phyloP scores from a whole-genome alignment of 495 filamentous ascomycete genomes.

The Pseudevernia furfuracea region DNA sequence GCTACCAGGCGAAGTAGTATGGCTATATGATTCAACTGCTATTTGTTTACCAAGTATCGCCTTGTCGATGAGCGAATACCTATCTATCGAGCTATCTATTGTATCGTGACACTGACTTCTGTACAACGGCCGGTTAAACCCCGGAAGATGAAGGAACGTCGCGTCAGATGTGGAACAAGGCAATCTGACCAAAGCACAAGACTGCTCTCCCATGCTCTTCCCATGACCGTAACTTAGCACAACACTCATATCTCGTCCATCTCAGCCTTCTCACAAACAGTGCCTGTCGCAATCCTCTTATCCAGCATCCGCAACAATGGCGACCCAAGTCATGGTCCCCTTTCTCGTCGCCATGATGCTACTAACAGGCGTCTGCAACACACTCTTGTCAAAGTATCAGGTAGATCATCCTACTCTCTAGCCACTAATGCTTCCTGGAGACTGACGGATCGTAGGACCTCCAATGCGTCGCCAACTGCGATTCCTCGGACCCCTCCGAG shows the following conservation, averaged over 20 bases:
- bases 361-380: conserved; percentile 88
- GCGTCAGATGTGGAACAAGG: not conserved
- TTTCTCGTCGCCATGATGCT: conserved; percentile 91
- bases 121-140: not conserved
- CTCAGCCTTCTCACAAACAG: not conserved
- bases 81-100: too few relatives aligned
- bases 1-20: not conserved
- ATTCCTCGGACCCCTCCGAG: conserved; percentile 60
- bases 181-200: not conserved
- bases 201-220: not conserved
- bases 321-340: conserved; percentile 57
- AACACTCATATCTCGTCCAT: not conserved
- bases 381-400: conserved; percentile 93
- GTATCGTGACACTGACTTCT: too few relatives aligned
- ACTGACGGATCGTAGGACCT: conserved; percentile 57
- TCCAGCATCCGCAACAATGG: conserved; percentile 36
- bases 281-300: not conserved
- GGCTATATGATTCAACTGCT: not conserved
- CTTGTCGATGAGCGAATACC: too few relatives aligned
- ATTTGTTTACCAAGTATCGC: not conserved
- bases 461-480: conserved; percentile 89
- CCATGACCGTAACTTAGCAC: not conserved
- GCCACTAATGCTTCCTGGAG: conserved; percentile 4
- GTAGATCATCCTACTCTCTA: conserved; percentile 35
- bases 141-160: not conserved